Conservation (phyloP, 306 rosid species). For the Citrullus amarus region DNA sequence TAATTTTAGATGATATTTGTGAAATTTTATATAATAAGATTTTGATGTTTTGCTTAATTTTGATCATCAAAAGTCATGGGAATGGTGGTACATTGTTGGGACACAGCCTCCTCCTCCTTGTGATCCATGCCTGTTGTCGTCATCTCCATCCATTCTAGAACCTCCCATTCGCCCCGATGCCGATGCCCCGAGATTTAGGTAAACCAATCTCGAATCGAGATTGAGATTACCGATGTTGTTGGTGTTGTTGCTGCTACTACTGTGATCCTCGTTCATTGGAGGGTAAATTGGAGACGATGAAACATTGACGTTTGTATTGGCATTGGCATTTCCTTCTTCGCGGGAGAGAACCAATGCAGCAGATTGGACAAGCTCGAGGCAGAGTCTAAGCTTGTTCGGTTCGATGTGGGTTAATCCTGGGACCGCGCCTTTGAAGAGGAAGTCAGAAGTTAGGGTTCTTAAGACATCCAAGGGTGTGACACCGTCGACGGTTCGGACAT, state of each 20-base stretch:
- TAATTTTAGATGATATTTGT: neutral
- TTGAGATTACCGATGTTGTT: conserved; percentile 63
- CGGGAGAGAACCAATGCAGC: conserved; percentile 90
- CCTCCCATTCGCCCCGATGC: conserved; percentile 44
- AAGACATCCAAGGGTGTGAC: conserved; percentile 76
- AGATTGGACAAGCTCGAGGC: conserved; percentile 91
- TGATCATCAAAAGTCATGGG: conserved; percentile 50
- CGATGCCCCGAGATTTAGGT: conserved; percentile 70
- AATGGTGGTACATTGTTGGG: conserved; percentile 36
- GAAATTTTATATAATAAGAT: neutral
- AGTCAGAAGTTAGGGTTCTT: conserved; percentile 98
- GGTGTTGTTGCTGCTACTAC: conserved; percentile 25
- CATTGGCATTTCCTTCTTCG: conserved; percentile 49
- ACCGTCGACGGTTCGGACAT: conserved; percentile 74
- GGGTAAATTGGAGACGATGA: conserved; percentile 50
- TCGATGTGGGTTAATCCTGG: conserved; percentile 87
- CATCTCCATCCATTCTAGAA: conserved; percentile 38
- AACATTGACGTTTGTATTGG: conserved; percentile 16
- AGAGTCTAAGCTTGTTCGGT: conserved; percentile 81
- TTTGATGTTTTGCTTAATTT: neutral
- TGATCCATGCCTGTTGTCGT: conserved; percentile 30
- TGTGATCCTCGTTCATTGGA: conserved; percentile 31
- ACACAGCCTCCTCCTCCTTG: conserved; percentile 32
- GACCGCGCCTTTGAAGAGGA: conserved; percentile 96
- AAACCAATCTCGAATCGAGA: conserved; percentile 76